Base-by-base conservation (phyloP, 768 basidiomycete genomes). In the Megacollybia marginata region DNA sequence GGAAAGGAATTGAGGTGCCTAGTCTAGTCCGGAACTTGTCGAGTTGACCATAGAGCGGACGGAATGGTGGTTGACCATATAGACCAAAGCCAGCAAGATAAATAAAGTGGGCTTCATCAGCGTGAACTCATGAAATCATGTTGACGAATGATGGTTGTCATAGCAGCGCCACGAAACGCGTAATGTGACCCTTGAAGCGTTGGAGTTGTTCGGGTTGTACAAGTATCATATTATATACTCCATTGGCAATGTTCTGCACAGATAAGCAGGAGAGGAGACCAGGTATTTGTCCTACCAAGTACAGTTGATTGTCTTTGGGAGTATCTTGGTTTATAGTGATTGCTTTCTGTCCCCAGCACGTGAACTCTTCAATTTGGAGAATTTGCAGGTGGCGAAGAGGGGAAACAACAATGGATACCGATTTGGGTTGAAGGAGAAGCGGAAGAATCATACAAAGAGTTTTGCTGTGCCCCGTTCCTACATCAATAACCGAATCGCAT, bases 91-190 rank as follows among this genome's bases (percentile, higher is more conserved):
- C 35, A 10, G 16, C 10, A 10, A 36, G 35, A 36, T 36, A 36
- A 36, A 36, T 36, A 16, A 36, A 36, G n/a, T 47, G 46, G 31
- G 46, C 46, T 19, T 47, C 46, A 19, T 47, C 46, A 19, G 33
- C 46, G 12, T 31, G 18, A 12, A 31, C 13, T 11, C 46, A 11
- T n/a, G 13, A 15, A 13, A 47, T 33, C 11, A 13, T 13, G 15
- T 19, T 19, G 13, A n/a, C 15, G 31, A 44, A 44, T 18, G 43
- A n/a, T 18, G 10, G 15, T 11, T 9, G 15, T 12, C 16, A 11
- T 11, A 33, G 12, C 9, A 47, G 16, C 13, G 9, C 11, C 15
- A 19, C 46, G 33, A 47, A 31, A 9, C 46, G 32, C 12, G 13
- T n/a, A 13, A 47, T 9, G 13, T 20, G 46, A 31, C 20, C 20